A percentile compares a stretch with the other conserved stretches of the same genome.
Evolutionary conservation across 805 yeast genomes (phyloP).

Genomic region (Scheffersomyces coipomensis): DNA sequence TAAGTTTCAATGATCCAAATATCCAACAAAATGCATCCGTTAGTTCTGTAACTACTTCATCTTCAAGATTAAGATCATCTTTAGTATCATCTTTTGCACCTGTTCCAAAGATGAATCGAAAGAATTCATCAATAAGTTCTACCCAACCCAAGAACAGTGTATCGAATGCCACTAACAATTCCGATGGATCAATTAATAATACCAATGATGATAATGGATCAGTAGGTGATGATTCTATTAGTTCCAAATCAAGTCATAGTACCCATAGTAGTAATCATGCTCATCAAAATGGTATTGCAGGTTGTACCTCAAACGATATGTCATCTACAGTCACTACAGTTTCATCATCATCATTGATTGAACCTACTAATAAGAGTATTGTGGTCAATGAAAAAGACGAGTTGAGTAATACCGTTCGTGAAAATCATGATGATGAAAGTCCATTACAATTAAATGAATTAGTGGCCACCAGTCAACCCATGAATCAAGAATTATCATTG

Average conservation of each 20-base stretch:
- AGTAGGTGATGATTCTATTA: not conserved
- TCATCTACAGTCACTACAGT: not conserved
- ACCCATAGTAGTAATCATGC: not conserved
- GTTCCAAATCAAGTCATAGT: slow-evolving; percentile 1
- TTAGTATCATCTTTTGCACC: slow-evolving; percentile 34
- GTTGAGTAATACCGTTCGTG: no score
- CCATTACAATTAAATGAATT: no score
- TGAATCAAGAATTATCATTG: not conserved
- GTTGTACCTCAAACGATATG: not conserved
- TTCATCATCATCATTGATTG: not conserved
- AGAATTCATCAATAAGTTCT: no score
- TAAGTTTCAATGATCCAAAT: slow-evolving; percentile 9
- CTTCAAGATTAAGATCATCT: slow-evolving; percentile 25
- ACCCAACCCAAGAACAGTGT: no score
- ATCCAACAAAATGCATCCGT: slow-evolving; percentile 2
- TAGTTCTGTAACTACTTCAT: slow-evolving; percentile 5
- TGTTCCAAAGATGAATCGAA: no score
- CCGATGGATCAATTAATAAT: no score
- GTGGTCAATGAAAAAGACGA: no score
- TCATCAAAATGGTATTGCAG: slow-evolving; percentile 1
- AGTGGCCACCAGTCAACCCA: no score
- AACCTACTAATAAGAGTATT: not conserved
- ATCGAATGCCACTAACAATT: no score
- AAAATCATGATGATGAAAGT: not conserved
- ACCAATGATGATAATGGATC: not conserved